Percentiles rank a stretch among this genome's conserved stretches.
Evolutionary conservation across 441 rosid species (phyloP).

Genomic region (Raphanus hybrid): DNA sequence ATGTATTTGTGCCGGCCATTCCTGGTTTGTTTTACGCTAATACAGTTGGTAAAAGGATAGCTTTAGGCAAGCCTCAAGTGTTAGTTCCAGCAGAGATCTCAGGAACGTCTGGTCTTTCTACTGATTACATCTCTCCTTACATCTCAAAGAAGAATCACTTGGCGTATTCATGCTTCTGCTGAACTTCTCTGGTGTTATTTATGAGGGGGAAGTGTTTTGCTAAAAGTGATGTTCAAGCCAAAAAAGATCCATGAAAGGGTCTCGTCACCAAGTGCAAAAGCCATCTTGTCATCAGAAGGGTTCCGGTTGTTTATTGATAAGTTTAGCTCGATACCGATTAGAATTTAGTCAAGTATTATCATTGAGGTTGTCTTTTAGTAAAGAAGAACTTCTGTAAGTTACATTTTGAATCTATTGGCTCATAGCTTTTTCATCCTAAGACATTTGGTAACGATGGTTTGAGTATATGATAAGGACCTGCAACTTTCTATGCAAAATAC

Average conservation of each 20-base stretch:
- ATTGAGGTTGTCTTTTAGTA: slow-evolving; percentile 31
- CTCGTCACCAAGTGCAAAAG: slow-evolving; percentile 29
- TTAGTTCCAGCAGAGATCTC: slow-evolving; percentile 82
- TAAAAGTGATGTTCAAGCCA: slow-evolving; percentile 16
- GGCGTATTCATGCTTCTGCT: slow-evolving; percentile 95
- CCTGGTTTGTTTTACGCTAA: too few relatives aligned
- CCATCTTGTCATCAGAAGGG: slow-evolving; percentile 17
- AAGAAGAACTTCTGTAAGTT: slow-evolving; percentile 13
- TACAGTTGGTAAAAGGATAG: too few relatives aligned
- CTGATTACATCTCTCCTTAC: slow-evolving; percentile 77
- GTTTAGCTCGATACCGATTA: slow-evolving; percentile 33
- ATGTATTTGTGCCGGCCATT: too few relatives aligned
- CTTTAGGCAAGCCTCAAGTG: slow-evolving; percentile 62
- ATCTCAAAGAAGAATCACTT: slow-evolving; percentile 90
- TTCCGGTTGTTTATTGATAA: slow-evolving; percentile 25
- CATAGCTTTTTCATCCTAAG: slow-evolving; percentile 26
- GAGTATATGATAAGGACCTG: slow-evolving; percentile 27
- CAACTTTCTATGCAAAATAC: slow-evolving; percentile 56
- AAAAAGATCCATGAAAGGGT: slow-evolving; percentile 8
- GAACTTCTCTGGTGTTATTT: slow-evolving; percentile 10
- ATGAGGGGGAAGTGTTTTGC: slow-evolving; percentile 15
- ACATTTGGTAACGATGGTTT: slow-evolving; percentile 12
- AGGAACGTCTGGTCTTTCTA: slow-evolving; percentile 55
- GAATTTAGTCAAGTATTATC: slow-evolving; percentile 25
- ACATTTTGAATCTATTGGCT: slow-evolving; percentile 31